A percentile compares a stretch with the other conserved stretches of the same genome.
Conservation (phyloP, 192 early-diverging fungal species). For the Umbelopsis isabellina region DNA sequence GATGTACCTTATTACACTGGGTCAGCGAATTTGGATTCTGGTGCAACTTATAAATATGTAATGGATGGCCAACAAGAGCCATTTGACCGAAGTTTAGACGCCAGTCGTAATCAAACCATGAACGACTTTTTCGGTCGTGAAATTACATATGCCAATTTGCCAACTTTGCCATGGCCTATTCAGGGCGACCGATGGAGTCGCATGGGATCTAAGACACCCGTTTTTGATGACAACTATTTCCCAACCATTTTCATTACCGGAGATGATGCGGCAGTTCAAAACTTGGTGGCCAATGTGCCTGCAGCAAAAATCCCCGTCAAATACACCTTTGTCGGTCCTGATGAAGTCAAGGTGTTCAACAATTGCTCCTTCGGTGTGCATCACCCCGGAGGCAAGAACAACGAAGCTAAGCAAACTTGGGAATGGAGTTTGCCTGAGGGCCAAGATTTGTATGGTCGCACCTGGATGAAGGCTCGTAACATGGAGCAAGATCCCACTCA, state of each 20-base stretch:
- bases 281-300: conserved; percentile 31
- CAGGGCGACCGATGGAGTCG: conserved; percentile 44
- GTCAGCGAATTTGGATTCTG: conserved; percentile 34
- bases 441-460: conserved; percentile 37
- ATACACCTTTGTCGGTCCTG: conserved; percentile 41
- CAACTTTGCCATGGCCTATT: conserved; percentile 43
- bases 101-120: conserved; percentile 26
- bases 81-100: conserved; percentile 45
- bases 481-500: conserved; percentile 56
- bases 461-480: conserved; percentile 51
- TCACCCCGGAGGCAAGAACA: conserved; percentile 50
- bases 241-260: conserved; percentile 47
- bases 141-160: conserved; percentile 50
- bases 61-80: conserved; percentile 39
- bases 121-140: conserved; percentile 50
- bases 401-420: conserved; percentile 57
- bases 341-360: conserved; percentile 38
- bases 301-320: conserved; percentile 26
- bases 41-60: conserved; percentile 48
- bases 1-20: conserved; percentile 45
- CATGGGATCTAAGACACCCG: conserved; percentile 27
- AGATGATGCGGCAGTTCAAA: conserved; percentile 23
- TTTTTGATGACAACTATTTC: conserved; percentile 52
- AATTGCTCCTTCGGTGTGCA: conserved; percentile 50
- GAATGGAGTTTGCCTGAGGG: conserved; percentile 35